Base-by-base conservation (phyloP, 78 protist genomes). In the slime mould (Dictyostelium discoideum) region DNA sequence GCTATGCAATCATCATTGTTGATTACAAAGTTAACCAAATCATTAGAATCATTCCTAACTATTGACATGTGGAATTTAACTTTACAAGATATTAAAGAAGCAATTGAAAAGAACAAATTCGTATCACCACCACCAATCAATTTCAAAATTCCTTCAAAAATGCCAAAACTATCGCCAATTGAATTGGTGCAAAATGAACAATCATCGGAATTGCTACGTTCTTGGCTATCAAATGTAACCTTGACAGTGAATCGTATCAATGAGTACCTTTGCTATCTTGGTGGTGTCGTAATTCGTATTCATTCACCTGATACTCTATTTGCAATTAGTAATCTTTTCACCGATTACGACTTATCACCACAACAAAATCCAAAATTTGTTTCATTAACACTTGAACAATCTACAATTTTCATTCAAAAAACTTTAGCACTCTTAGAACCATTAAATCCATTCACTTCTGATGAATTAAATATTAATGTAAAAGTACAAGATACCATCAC, bases 91-190 rank as follows among this genome's bases (percentile, higher is more conserved):
- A 39, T 82, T 8, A 54, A 24, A 48, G 86, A 57, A 24, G n/a
- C 46, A 9, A 90, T 90, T 37, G 80, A 90, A 32, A 44, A 42
- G 84, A 90, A 90, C n/a, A 82, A 80, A 40, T 90, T 82, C 42
- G 69, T 82, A 6, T 90, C 95, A 24, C 95, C 95, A 82, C 95
- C 95, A 44, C 69, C 95, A 8, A 69, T 90, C 9, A 39, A 82
- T 46, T 90, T 90, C 32, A 90, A 90, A 80, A 85, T 90, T 63
- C 84, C 95, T 40, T 63, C 60, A 5, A 60, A 74, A 18, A n/a
- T 90, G 29, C 77, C 85, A 10, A 29, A 39, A 39, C 63, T 67
- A 8, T 24, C 77, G 32, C 89, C 88, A 5, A 22, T 22, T 20
- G 26, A 57, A 13, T 32, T 82, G 22, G 44, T 54, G 13, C 26